Percentiles rank a stretch among this genome's conserved stretches.
These are phyloP conservation scores for Botrytis cinerea DNA, from an alignment of 2,329 filamentous ascomycete species.

Conservation along the genomic window DNA sequence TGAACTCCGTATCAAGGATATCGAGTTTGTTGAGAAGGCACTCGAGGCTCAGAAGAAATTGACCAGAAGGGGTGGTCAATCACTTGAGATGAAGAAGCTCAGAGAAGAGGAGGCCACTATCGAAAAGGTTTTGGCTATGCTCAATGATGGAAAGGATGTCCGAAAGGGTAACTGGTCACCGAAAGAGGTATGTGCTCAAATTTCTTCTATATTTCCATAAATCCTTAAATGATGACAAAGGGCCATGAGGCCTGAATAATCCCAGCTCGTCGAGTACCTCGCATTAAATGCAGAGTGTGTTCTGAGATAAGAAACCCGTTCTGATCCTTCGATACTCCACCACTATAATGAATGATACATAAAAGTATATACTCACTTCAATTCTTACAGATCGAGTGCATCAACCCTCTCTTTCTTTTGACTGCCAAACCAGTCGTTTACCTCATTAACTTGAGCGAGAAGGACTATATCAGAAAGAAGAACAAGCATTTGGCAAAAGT, in stretches of 20 bases:
- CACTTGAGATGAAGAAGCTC: slow-evolving; percentile 95
- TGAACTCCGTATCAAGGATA: slow-evolving; percentile 96
- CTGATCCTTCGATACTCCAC: slow-evolving; percentile 35
- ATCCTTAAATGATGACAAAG: slow-evolving; percentile 90
- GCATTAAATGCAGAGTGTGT: slow-evolving; percentile 73
- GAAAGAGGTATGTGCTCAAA: slow-evolving; percentile 79
- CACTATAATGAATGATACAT: neutral
- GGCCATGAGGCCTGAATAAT: slow-evolving; percentile 92
- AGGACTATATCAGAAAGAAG: slow-evolving; percentile 97
- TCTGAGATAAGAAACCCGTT: slow-evolving; percentile 71
- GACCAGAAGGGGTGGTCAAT: slow-evolving; percentile 90
- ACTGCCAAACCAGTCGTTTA: slow-evolving; percentile 97
- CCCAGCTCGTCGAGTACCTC: slow-evolving; percentile 99
- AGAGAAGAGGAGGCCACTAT: slow-evolving; percentile 92
- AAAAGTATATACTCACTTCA: slow-evolving; percentile 28
- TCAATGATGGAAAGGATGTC: slow-evolving; percentile 90
- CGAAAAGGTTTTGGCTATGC: slow-evolving; percentile 80
- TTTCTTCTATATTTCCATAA: slow-evolving; percentile 33
- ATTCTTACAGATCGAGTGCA: slow-evolving; percentile 77
- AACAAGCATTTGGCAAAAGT: slow-evolving; percentile 98
- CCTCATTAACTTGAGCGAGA: slow-evolving; percentile 95
- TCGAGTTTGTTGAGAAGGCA: slow-evolving; percentile 96
- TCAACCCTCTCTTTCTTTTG: slow-evolving; percentile 94
- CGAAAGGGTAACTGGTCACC: slow-evolving; percentile 85
- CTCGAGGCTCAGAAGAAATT: slow-evolving; percentile 91